Percentiles rank a stretch among this genome's conserved stretches.
phyloP scores from a whole-genome alignment of 2,329 filamentous ascomycete genomes.

The Phialocephala sp. region DNA sequence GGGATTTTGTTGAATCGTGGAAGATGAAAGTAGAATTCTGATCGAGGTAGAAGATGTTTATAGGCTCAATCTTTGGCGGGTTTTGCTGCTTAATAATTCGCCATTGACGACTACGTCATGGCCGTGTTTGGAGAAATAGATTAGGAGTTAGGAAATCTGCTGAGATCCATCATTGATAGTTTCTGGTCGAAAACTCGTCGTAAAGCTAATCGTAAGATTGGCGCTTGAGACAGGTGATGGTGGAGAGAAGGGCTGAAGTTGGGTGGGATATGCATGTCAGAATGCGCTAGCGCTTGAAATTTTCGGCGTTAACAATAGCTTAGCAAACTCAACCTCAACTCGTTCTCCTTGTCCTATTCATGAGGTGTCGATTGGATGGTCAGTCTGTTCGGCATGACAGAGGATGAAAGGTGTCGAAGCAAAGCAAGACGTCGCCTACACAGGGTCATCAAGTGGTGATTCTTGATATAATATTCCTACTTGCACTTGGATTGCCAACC shows the following conservation, averaged over 20 bases:
- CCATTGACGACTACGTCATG: slow-evolving; percentile 3
- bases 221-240: background rate
- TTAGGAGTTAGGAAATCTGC: background rate
- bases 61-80: background rate
- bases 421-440: too few species aligned
- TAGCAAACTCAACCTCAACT: background rate
- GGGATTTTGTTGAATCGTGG: background rate
- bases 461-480: too few species aligned
- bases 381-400: too few species aligned
- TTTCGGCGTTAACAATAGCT: background rate
- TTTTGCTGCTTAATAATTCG: slow-evolving; percentile 8
- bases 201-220: background rate
- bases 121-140: background rate
- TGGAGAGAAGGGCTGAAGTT: background rate
- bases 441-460: too few species aligned
- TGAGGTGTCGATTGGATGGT: too few species aligned
- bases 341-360: background rate
- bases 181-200: background rate
- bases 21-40: background rate
- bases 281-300: background rate
- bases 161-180: background rate
- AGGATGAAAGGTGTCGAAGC: too few species aligned
- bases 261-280: background rate
- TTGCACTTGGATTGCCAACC: too few species aligned
- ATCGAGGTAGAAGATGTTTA: background rate